Evolutionary conservation across 1,139 yeast species (phyloP).

Genomic region (Candida tetrigidarum): DNA sequence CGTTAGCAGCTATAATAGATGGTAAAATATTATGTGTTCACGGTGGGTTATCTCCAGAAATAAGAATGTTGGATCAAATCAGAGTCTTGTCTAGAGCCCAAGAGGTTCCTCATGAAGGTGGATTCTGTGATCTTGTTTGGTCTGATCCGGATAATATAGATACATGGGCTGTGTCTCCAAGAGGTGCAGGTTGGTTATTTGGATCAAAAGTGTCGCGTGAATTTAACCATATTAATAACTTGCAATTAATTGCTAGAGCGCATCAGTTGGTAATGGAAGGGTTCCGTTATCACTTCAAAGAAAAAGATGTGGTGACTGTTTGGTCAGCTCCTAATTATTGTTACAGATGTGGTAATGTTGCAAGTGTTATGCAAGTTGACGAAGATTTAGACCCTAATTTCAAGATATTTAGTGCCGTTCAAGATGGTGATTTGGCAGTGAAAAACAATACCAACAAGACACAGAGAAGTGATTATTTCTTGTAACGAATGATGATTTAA

Average conservation of each 20-base stretch:
- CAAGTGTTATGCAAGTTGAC: constrained; percentile 96
- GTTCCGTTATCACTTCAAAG: constrained; percentile 91
- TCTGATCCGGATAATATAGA: constrained; percentile 98
- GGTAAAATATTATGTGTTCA: constrained; percentile 94
- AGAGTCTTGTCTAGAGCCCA: constrained; percentile 96
- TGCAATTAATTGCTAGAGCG: constrained; percentile 90
- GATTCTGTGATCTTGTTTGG: constrained; percentile 97
- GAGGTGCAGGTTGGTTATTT: constrained; percentile 99
- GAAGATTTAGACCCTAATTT: constrained; percentile 87
- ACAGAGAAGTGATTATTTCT: constrained; percentile 84
- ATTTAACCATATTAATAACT: constrained; percentile 89
- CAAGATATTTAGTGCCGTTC: constrained; percentile 94
- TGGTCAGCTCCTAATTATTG: constrained; percentile 99
- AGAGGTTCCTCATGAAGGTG: constrained; percentile 99
- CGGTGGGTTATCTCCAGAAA: constrained; percentile 98
- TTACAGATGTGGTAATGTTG: constrained; percentile 97
- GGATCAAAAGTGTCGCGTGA: constrained; percentile 93
- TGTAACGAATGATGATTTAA: constrained; percentile 36
- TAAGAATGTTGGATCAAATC: constrained; percentile 95
- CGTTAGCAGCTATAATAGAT: constrained; percentile 93
- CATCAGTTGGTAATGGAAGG: constrained; percentile 99
- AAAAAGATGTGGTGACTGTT: constrained; percentile 94
- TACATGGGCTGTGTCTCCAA: constrained; percentile 98
- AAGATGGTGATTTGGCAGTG: constrained; percentile 78
- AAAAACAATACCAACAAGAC: constrained; percentile 71